Evolutionary conservation across 768 basidiomycete genomes (phyloP), one percentile per base, ranked within the genome.

Genomic region (Lactarius hengduanensis): DNA sequence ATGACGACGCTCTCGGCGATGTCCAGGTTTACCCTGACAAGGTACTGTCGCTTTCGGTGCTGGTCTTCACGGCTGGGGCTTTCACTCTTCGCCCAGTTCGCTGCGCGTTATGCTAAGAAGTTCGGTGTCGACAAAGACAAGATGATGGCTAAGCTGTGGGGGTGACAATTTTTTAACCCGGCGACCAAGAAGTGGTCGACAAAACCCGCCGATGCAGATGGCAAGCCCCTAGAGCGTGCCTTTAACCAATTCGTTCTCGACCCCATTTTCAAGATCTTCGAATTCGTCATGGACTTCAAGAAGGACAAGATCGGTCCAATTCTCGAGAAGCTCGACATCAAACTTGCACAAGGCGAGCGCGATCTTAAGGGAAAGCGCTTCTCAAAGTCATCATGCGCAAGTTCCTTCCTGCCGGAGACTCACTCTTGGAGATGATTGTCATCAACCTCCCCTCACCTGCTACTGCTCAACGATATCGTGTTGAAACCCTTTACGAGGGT

Each of bases 81-180:
- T n/a, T 99, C 85, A 96, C 96, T 70, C 94, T 99, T 75, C 93
- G 95, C 76, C n/a, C 94, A 98, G 78, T 99, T 99, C 78, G 95
- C 97, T 59, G 75, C 77, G 69, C 89, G 96, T 65, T 99, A 99
- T 79, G 85, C 92, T 71, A 98, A 98, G 86, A 98, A 94, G 80
- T 99, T 99, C 74, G 95, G 96, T 86, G 96, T 98, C 22, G 92
- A 96, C 81, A 96, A 96, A 82, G 91, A 92, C 71, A 98, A 98
- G 86, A 94, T 99, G 87, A 96, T 99, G 91, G 72, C 78, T 67
- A 96, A 91, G 81, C 87, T 99, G 57, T 99, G 97, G 97, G n/a
- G 97, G 97, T 62, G 97, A 99, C 84, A 98, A 98, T 84, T 99
- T 82, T 84, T 98, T 98, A 99, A 98, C 84, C 92, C 96, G 63